These are phyloP conservation scores for Nicotiana sylvestris DNA, from an alignment of 257 asterid species.

Conservation along the genomic window DNA sequence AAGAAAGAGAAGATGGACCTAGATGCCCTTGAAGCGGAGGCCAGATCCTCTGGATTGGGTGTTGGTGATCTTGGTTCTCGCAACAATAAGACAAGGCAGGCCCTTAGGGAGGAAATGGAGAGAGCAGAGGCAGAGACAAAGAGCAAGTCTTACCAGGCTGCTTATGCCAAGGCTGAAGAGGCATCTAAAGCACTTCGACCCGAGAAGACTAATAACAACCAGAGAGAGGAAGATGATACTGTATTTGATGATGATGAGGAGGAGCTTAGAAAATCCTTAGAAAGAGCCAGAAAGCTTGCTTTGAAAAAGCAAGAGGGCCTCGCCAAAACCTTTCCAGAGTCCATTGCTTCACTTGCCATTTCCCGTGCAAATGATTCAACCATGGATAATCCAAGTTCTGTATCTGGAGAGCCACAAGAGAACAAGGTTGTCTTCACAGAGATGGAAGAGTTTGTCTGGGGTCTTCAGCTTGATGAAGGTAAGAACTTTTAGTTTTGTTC, in stretches of 20 bases:
- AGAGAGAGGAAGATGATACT: conserved; percentile 57
- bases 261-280: conserved; percentile 81
- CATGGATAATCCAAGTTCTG: conserved; percentile 34
- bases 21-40: conserved; percentile 92
- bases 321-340: conserved; percentile 42
- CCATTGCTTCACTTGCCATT: conserved; percentile 49
- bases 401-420: conserved; percentile 58
- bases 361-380: conserved; percentile 36
- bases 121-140: conserved; percentile 69
- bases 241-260: conserved; percentile 87
- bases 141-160: conserved; percentile 71
- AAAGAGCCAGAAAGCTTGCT: conserved; percentile 83
- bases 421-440: conserved; percentile 86
- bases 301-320: conserved; percentile 55
- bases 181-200: conserved; percentile 85
- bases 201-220: conserved; percentile 28
- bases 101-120: conserved; percentile 73
- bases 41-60: conserved; percentile 86
- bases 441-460: conserved; percentile 99
- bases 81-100: conserved; percentile 56
- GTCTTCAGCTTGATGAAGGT: conserved; percentile 94
- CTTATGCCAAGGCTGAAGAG: conserved; percentile 82
- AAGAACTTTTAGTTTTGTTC: neutral
- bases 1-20: conserved; percentile 85
- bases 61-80: conserved; percentile 85